These are phyloP conservation scores for Pisolithus sp. DNA, from an alignment of 768 basidiomycete genomes.

Conservation along the genomic window DNA sequence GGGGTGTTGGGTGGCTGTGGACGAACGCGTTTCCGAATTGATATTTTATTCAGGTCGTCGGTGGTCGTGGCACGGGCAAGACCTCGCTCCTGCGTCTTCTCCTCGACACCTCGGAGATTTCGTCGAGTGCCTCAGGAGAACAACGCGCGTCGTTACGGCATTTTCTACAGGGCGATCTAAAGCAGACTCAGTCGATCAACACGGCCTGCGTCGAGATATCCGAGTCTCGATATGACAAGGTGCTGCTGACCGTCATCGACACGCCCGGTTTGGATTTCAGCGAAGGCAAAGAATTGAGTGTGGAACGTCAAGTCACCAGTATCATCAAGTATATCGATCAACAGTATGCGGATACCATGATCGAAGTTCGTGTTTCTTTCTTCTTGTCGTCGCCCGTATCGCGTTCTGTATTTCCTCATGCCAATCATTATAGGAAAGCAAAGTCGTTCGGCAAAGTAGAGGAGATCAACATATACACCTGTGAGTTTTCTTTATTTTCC, in stretches of 20 bases:
- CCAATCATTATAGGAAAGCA: constrained; percentile 57
- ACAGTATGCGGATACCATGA: constrained; percentile 83
- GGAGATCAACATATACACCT: constrained; percentile 88
- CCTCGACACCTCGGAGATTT: constrained; percentile 79
- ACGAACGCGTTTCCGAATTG: constrained; percentile 3
- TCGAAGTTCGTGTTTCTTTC: constrained; percentile 45
- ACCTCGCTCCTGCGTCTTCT: constrained; percentile 75
- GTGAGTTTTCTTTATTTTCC: constrained; percentile 38
- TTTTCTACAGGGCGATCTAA: constrained; percentile 57
- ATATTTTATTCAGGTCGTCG: constrained; percentile 54
- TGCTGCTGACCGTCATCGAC: constrained; percentile 76
- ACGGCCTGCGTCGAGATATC: constrained; percentile 74
- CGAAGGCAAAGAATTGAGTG: constrained; percentile 63
- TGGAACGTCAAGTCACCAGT: constrained; percentile 71
- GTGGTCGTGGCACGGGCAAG: constrained; percentile 78
- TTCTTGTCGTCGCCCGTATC: not conserved
- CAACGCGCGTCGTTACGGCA: constrained; percentile 59
- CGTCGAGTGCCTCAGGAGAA: constrained; percentile 68
- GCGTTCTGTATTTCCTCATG: not conserved
- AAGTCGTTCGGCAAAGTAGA: constrained; percentile 80
- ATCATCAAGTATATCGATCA: constrained; percentile 75
- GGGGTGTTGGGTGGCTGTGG: not conserved
- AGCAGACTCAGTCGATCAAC: constrained; percentile 56
- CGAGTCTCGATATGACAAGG: constrained; percentile 76
- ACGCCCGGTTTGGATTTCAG: constrained; percentile 80